phyloP scores from a whole-genome alignment of 2,329 filamentous ascomycete genomes.

The Nothomitra cinnamomea region DNA sequence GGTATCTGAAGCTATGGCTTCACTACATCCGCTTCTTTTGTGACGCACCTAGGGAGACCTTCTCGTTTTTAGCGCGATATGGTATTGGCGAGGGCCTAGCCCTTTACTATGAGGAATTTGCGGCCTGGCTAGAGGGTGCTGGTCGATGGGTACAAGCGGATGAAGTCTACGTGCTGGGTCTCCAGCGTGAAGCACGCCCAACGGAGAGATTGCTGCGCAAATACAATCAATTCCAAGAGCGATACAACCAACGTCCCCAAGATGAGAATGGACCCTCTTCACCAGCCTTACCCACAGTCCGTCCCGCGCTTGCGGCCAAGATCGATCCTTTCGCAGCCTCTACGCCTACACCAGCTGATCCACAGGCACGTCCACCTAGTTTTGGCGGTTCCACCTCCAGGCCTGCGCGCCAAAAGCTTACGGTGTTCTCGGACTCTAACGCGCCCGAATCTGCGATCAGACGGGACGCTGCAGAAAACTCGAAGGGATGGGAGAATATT shows the following conservation, averaged over 20 bases:
- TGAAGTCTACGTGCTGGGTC: conserved; percentile 79
- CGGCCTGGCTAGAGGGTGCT: conserved; percentile 73
- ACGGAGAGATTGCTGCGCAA: conserved; percentile 69
- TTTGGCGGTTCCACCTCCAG: conserved; percentile 35
- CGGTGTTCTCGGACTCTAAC: conserved; percentile 74
- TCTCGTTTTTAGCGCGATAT: conserved; percentile 78
- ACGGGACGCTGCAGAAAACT: conserved; percentile 33
- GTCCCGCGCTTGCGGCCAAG: conserved; percentile 73
- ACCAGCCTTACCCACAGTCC: conserved; percentile 67
- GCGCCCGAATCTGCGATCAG: conserved; percentile 38
- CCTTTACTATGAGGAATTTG: conserved; percentile 93
- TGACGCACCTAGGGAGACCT: conserved; percentile 83
- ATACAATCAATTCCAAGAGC: conserved; percentile 77
- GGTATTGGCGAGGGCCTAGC: conserved; percentile 73
- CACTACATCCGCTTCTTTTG: conserved; percentile 88
- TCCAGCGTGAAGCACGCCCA: conserved; percentile 76
- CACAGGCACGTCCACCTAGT: conserved; percentile 41
- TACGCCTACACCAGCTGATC: conserved; percentile 35
- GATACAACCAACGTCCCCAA: conserved; percentile 50
- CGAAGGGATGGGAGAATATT: conserved; percentile 82
- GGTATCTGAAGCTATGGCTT: conserved; percentile 87
- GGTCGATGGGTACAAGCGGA: conserved; percentile 80
- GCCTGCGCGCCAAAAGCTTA: conserved; percentile 61
- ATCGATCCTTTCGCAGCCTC: conserved; percentile 58
- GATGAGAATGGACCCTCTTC: conserved; percentile 53